Evolutionary conservation across 139 green algal species (phyloP), one percentile per base, ranked within the genome.

Genomic region (Micractinium sp.): DNA sequence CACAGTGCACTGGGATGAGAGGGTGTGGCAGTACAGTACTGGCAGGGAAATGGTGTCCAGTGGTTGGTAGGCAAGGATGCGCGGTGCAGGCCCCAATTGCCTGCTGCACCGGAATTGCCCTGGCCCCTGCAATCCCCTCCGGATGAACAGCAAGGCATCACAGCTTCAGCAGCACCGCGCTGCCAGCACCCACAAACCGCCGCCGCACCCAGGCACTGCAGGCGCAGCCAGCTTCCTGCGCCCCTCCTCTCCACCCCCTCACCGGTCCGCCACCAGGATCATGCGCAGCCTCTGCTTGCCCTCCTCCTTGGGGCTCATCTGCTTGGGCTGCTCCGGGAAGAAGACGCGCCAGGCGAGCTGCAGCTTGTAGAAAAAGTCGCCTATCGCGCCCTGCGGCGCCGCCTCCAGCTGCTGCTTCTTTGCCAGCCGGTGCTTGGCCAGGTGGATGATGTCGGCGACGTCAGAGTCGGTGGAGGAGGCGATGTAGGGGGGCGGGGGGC

Each of bases 181-280:
- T 23, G 20, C 22, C 14, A 66, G 38, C 77, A 83, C 36, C 22
- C 77, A 61, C 16, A 56, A 56, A 56, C 47, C 47, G 47, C 47
- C 47, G 47, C 47, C 47, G 47, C 47, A 56, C 47, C 47, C 47
- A 56, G 47, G 47, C 47, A 56, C 47, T 9, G 7, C 47, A 56
- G 47, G n/a, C 47, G 7, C 47, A 56, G 47, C 47, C 33, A 16
- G 29, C 77, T 18, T 1, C 5, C 7, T 36, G 38, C 39, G 4
- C 38, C n/a, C n/a, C n/a, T n/a, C n/a, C n/a, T n/a, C n/a, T n/a
- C n/a, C n/a, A n/a, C 39, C 18, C 25, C 27, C 81, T 27, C 82
- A 93, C 86, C 94, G 90, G 92, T 97, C 95, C 2, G 95, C 95
- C 77, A 97, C 95, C 29, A 97, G 90, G 90, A 97, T 97, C 95